Base-by-base conservation (phyloP, 2,329 filamentous ascomycete species). In the Cordyceps farinosa region DNA sequence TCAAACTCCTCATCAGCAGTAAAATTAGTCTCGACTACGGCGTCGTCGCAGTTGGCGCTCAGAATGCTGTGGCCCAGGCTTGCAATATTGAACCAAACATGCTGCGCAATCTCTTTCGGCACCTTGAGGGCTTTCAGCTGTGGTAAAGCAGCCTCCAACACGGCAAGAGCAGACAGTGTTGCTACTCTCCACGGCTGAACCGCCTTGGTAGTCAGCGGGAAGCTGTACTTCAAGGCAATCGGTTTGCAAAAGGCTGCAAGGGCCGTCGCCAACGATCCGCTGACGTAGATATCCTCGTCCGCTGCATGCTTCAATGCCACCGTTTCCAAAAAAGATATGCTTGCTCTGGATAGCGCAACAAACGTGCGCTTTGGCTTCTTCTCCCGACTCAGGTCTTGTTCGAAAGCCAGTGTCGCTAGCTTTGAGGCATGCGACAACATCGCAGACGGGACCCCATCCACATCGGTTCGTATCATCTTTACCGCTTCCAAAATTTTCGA, bases 281-380 rank as follows among this genome's bases (percentile, higher is more conserved):
- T 87, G 1, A 78, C 79, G 70, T 93, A 92, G 0, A 96, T 85
- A 42, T 90, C 86, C n/a, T 78, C 71, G 30, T 90, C 86, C 0
- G 77, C 74, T 0, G 86, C 82, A 66, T 91, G 87, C 17, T 79
- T 76, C 4, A 86, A 75, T 3, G 89, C 78, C 2, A 91, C 76
- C 0, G 76, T 77, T 66, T 90, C 82, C 2, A 96, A 75, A 52
- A 92, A 84, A 2, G 82, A 78, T 83, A 97, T 95, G 64, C 89
- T 87, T 27, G 86, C 85, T 74, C 95, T 96, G 1, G 93, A 92
- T 71, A 98, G 85, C 40, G 95, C 94, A 62, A 99, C 87, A 71
- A 92, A 98, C 0, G 92, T 96, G 7, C 91, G 90, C 63, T 86
- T 86, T 57, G 77, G 71, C 1, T 70, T 67, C 13, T 78, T 74